A percentile compares a stretch with the other conserved stretches of the same genome.
phyloP scores from a whole-genome alignment of 129 eudicot genomes.

The Flaveria robusta region DNA sequence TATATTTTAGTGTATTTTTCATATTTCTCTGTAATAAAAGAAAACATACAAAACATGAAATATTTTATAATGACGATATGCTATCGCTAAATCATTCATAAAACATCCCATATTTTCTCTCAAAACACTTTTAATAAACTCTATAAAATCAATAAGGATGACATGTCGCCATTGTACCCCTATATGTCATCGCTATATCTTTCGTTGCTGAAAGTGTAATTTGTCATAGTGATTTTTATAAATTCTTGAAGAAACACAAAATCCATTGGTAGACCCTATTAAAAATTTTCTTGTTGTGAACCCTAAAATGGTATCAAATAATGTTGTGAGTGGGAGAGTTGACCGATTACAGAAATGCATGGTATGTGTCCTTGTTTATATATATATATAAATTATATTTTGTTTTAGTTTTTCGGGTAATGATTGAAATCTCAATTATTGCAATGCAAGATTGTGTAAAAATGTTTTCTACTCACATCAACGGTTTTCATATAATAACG shows the following conservation, averaged over 20 bases:
- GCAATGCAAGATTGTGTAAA: conserved; percentile 25
- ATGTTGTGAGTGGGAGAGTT: conserved; percentile 37
- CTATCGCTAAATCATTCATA: too few species aligned
- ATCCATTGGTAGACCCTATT: neutral
- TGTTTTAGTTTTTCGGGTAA: neutral
- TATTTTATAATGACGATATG: too few species aligned
- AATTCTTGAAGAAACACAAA: neutral
- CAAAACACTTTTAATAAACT: too few species aligned
- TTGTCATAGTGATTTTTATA: too few species aligned
- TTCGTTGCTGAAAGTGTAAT: too few species aligned
- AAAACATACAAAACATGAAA: too few species aligned
- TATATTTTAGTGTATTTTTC: too few species aligned
- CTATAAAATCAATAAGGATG: too few species aligned
- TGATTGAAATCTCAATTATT: conserved; percentile 24
- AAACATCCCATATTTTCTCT: too few species aligned
- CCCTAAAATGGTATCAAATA: neutral
- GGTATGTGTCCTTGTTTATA: conserved; percentile 1
- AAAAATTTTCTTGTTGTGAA: neutral
- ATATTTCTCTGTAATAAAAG: too few species aligned
- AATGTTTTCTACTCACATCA: neutral
- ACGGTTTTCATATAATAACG: neutral
- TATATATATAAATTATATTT: neutral
- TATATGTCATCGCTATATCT: too few species aligned
- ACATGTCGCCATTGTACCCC: too few species aligned
- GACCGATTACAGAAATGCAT: conserved; percentile 21